phyloP scores from a whole-genome alignment of 2,329 filamentous ascomycete genomes.

The Nemania sp. region DNA sequence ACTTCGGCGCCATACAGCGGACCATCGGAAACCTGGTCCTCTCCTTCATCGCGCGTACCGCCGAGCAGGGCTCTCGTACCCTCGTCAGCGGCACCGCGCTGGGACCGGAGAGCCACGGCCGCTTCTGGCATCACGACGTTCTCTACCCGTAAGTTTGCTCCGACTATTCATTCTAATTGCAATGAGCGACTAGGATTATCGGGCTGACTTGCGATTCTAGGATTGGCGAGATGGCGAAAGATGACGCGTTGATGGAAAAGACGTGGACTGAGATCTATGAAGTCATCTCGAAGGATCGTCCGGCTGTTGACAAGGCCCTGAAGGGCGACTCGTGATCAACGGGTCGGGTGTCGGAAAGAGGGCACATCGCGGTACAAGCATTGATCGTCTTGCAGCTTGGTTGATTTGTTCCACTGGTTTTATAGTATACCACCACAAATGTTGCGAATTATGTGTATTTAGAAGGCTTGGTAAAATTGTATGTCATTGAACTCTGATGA shows the following conservation, averaged over 20 bases:
- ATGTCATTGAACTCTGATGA: too few relatives aligned
- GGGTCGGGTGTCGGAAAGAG: too few relatives aligned
- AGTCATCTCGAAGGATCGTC: not conserved
- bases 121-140: slow-evolving; percentile 9
- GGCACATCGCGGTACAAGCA: too few relatives aligned
- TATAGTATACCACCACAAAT: too few relatives aligned
- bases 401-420: too few relatives aligned
- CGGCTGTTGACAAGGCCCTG: not conserved
- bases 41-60: slow-evolving; percentile 8
- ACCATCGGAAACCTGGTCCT: not conserved
- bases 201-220: not conserved
- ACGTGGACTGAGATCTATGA: slow-evolving; percentile 1
- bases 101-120: slow-evolving; percentile 17
- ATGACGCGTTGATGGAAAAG: not conserved
- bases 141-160: slow-evolving; percentile 1
- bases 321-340: too few relatives aligned
- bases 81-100: slow-evolving; percentile 12
- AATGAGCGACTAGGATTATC: too few relatives aligned
- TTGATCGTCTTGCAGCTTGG: too few relatives aligned
- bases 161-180: too few relatives aligned
- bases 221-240: slow-evolving; percentile 1
- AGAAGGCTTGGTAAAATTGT: too few relatives aligned
- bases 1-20: not conserved
- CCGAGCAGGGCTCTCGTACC: slow-evolving; percentile 15
- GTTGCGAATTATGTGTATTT: too few relatives aligned